phyloP scores from a whole-genome alignment of 306 rosid species.

The Cicer bijugum region DNA sequence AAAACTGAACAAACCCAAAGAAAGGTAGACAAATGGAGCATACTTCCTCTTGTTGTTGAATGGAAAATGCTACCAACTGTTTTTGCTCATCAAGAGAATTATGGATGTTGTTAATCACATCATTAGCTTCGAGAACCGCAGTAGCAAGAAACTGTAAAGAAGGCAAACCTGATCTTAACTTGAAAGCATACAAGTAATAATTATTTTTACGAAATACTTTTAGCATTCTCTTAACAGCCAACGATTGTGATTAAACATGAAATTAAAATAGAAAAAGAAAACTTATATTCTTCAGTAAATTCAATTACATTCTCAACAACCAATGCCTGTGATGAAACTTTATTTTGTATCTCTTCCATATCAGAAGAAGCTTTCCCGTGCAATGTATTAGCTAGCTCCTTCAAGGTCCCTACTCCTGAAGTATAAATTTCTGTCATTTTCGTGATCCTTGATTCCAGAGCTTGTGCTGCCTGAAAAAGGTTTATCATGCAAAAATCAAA shows the following conservation, averaged over 20 bases:
- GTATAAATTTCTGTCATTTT: conserved; percentile 69
- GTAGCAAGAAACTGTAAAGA: conserved; percentile 67
- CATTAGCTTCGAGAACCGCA: conserved; percentile 70
- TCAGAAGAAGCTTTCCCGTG: conserved; percentile 72
- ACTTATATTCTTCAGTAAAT: conserved; percentile 15
- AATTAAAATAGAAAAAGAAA: background rate
- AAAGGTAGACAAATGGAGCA: conserved; percentile 20
- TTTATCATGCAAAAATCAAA: conserved; percentile 33
- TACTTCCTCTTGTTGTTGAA: conserved; percentile 77
- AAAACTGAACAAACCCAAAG: conserved; percentile 14
- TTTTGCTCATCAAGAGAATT: conserved; percentile 77
- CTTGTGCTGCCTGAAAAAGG: conserved; percentile 67
- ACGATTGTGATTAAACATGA: conserved; percentile 5
- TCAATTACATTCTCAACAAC: conserved; percentile 67
- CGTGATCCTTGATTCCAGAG: conserved; percentile 68
- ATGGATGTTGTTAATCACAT: conserved; percentile 64
- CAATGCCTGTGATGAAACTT: conserved; percentile 60
- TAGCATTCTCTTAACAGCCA: background rate
- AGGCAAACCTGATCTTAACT: conserved; percentile 30
- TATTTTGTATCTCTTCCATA: conserved; percentile 65
- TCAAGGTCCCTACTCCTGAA: conserved; percentile 69
- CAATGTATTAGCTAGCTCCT: conserved; percentile 64
- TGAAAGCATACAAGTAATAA: conserved; percentile 10
- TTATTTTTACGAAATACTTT: background rate
- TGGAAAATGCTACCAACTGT: conserved; percentile 61